Conservation (phyloP, 2,329 filamentous ascomycete genomes). For the Stagonosporopsis vannaccii region DNA sequence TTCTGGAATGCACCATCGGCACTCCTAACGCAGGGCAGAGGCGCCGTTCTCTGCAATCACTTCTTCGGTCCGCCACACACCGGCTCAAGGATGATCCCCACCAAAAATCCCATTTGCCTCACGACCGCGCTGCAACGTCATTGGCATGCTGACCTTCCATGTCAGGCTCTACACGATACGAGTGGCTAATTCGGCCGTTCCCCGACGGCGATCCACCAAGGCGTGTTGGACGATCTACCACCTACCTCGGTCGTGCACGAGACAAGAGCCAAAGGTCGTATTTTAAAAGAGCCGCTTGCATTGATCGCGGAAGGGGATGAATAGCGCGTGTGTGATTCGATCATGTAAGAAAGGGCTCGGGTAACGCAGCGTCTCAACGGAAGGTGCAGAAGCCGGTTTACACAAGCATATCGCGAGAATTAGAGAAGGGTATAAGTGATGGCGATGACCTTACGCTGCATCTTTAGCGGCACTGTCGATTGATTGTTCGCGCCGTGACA, state of each 20-base stretch:
- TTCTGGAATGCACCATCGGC: slow-evolving; percentile 7
- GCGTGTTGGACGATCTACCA: slow-evolving; percentile 1
- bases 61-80: slow-evolving; percentile 10
- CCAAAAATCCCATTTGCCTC: slow-evolving; percentile 1
- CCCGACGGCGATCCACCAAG: background rate
- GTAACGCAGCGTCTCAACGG: background rate
- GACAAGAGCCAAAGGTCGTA: slow-evolving; percentile 1
- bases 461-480: background rate
- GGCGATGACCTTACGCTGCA: background rate
- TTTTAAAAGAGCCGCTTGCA: background rate
- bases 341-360: background rate
- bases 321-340: slow-evolving; percentile 6
- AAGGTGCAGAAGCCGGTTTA: slow-evolving; percentile 17
- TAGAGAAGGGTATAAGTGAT: slow-evolving; percentile 1
- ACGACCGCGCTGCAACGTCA: slow-evolving; percentile 19
- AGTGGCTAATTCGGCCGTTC: slow-evolving; percentile 6
- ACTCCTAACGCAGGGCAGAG: slow-evolving; percentile 12
- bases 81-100: slow-evolving; percentile 5
- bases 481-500: background rate
- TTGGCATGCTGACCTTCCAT: slow-evolving; percentile 15
- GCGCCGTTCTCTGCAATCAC: slow-evolving; percentile 11
- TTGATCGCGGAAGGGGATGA: background rate
- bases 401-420: background rate
- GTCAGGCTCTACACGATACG: slow-evolving; percentile 3
- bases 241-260: slow-evolving; percentile 9